Evolutionary conservation across 306 rosid genomes (phyloP).

Genomic region (Albizia julibrissin): DNA sequence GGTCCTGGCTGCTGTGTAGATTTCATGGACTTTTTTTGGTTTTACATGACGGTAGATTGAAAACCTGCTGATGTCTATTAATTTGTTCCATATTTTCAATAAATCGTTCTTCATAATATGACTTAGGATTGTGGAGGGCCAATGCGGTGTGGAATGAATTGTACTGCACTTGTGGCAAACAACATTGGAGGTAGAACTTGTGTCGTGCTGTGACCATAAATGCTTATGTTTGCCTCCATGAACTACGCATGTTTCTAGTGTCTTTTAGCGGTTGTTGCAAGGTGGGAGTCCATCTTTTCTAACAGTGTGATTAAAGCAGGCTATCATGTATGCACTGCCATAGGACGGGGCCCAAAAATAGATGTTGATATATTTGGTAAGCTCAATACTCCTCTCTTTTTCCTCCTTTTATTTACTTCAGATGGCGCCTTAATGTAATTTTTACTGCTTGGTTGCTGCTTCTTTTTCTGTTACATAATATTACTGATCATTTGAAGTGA

Average conservation of each 20-base stretch:
- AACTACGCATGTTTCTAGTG: neutral
- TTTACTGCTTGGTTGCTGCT: constrained; percentile 26
- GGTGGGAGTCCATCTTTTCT: constrained; percentile 33
- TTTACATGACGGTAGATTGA: constrained; percentile 16
- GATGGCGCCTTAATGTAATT: constrained; percentile 20
- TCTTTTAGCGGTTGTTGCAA: constrained; percentile 6
- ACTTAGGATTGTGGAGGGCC: constrained; percentile 90
- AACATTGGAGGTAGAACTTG: constrained; percentile 60
- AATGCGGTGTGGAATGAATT: constrained; percentile 75
- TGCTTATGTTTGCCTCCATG: constrained; percentile 18
- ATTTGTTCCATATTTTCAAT: constrained; percentile 6
- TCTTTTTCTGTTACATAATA: constrained; percentile 11
- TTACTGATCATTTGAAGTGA: constrained; percentile 16
- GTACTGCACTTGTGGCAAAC: constrained; percentile 77
- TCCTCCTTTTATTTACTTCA: constrained; percentile 24
- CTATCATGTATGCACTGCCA: constrained; percentile 70
- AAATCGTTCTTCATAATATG: constrained; percentile 27
- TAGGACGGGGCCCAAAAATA: constrained; percentile 60
- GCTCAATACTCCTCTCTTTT: constrained; percentile 19
- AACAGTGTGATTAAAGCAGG: constrained; percentile 61
- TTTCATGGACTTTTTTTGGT: constrained; percentile 9
- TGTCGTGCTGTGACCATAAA: neutral
- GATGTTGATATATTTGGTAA: constrained; percentile 69
- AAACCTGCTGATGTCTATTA: neutral
- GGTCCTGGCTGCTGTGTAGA: constrained; percentile 1